Percentiles rank a stretch among this genome's conserved stretches.
Evolutionary conservation across 2,329 filamentous ascomycete species (phyloP).

Genomic region (Alternaria hordeiaustralica): DNA sequence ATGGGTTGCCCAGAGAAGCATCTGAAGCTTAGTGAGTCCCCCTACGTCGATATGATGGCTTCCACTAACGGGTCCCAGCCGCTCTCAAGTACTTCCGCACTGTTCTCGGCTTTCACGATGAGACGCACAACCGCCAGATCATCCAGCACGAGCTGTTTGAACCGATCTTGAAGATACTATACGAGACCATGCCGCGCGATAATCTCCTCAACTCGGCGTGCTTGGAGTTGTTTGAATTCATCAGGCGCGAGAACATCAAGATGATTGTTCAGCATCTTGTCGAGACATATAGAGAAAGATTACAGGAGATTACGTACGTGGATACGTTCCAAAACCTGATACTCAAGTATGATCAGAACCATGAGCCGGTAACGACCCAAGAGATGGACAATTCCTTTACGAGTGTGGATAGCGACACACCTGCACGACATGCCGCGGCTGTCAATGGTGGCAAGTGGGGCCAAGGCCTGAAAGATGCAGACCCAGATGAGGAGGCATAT

Average conservation of each 20-base stretch:
- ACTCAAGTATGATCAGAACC: conserved; percentile 76
- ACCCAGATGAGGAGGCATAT: conserved; percentile 88
- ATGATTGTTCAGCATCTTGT: conserved; percentile 83
- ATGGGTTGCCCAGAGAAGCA: conserved; percentile 87
- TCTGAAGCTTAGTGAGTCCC: conserved; percentile 77
- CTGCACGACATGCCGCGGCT: conserved; percentile 50
- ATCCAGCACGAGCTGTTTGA: conserved; percentile 81
- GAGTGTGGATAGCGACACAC: conserved; percentile 66
- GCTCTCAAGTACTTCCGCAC: conserved; percentile 94
- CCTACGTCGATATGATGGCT: neutral
- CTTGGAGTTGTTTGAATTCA: conserved; percentile 90
- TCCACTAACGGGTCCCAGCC: conserved; percentile 58
- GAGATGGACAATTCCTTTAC: conserved; percentile 70
- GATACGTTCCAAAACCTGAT: conserved; percentile 82
- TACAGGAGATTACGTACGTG: conserved; percentile 79
- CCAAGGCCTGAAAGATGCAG: conserved; percentile 79
- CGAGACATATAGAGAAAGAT: conserved; percentile 78
- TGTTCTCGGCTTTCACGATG: conserved; percentile 83
- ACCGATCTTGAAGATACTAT: conserved; percentile 82
- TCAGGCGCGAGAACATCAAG: conserved; percentile 69
- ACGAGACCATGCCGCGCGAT: conserved; percentile 86
- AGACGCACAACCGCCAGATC: conserved; percentile 87
- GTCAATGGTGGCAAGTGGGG: conserved; percentile 66
- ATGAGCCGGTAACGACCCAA: conserved; percentile 63
- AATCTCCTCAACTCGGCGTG: conserved; percentile 94